phyloP scores from a whole-genome alignment of 2,329 filamentous ascomycete genomes.

The Elsinoe australis region DNA sequence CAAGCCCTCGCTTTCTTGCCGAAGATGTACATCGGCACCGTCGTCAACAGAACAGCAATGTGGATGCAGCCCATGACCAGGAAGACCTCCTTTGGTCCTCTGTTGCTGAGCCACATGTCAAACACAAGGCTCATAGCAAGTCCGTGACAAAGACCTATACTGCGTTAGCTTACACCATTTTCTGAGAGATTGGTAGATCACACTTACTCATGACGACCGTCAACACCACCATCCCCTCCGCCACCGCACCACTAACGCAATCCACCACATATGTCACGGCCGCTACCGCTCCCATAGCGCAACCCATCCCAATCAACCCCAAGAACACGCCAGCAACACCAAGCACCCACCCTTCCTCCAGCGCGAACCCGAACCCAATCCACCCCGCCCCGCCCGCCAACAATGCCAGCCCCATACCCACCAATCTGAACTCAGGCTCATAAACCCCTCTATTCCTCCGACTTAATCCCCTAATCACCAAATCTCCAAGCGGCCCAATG shows the following conservation, averaged over 20 bases:
- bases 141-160: constrained; percentile 5
- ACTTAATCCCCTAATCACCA: too few species aligned
- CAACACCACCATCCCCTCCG: constrained; percentile 64
- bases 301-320: constrained; percentile 4
- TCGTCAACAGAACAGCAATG: not conserved
- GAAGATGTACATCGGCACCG: constrained; percentile 14
- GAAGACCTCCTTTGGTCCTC: constrained; percentile 16
- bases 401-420: not conserved
- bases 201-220: constrained; percentile 29
- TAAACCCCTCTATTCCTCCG: constrained; percentile 12
- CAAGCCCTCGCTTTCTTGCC: constrained; percentile 13
- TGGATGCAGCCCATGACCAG: constrained; percentile 3
- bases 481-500: not conserved
- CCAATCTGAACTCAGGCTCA: constrained; percentile 15
- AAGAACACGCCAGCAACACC: constrained; percentile 1
- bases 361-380: constrained; percentile 3
- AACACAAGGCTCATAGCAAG: constrained; percentile 2
- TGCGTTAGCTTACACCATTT: not conserved
- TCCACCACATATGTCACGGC: constrained; percentile 63
- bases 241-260: constrained; percentile 78
- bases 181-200: not conserved
- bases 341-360: not conserved
- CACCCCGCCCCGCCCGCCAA: not conserved
- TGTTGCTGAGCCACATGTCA: constrained; percentile 1
- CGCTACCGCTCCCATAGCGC: constrained; percentile 45